Percentiles rank a stretch among this genome's conserved stretches.
These are phyloP conservation scores for Penicillium nucicola DNA, from an alignment of 495 filamentous ascomycete genomes.

Conservation along the genomic window DNA sequence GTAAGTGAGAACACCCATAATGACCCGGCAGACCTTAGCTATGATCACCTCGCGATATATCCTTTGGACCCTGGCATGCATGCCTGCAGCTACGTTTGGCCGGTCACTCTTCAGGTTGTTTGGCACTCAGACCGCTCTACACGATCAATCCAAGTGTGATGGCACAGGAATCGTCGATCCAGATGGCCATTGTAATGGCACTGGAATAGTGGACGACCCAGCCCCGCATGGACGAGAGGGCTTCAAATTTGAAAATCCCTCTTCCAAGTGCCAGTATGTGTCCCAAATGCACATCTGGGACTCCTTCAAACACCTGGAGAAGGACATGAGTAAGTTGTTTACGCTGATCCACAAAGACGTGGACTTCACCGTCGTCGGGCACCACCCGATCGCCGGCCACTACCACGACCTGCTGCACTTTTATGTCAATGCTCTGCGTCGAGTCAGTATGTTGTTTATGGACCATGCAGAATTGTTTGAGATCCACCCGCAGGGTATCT, in stretches of 20 bases:
- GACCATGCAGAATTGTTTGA: constrained; percentile 35
- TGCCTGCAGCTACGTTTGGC: constrained; percentile 1
- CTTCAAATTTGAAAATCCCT: constrained; percentile 35
- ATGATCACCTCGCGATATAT: constrained; percentile 18
- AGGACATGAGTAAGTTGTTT: constrained; percentile 35
- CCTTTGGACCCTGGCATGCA: constrained; percentile 9
- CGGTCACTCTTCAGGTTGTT: background rate
- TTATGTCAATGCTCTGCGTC: constrained; percentile 35
- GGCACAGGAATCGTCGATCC: constrained; percentile 23
- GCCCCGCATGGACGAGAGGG: constrained; percentile 22
- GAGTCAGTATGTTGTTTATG: constrained; percentile 28
- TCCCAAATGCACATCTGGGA: constrained; percentile 38
- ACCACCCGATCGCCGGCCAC: constrained; percentile 34
- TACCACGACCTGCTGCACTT: constrained; percentile 37
- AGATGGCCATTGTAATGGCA: constrained; percentile 22
- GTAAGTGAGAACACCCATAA: background rate
- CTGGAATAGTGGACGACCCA: constrained; percentile 20
- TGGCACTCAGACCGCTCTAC: background rate
- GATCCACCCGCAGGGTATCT: constrained; percentile 33
- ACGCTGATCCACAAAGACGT: constrained; percentile 36
- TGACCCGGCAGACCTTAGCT: background rate
- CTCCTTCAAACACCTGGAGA: constrained; percentile 36
- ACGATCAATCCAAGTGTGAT: constrained; percentile 17
- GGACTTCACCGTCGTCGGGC: constrained; percentile 32
- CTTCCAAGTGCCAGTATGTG: constrained; percentile 31